Evolutionary conservation across 1,139 yeast genomes (phyloP).

Genomic region (Ogataea hybrid): DNA sequence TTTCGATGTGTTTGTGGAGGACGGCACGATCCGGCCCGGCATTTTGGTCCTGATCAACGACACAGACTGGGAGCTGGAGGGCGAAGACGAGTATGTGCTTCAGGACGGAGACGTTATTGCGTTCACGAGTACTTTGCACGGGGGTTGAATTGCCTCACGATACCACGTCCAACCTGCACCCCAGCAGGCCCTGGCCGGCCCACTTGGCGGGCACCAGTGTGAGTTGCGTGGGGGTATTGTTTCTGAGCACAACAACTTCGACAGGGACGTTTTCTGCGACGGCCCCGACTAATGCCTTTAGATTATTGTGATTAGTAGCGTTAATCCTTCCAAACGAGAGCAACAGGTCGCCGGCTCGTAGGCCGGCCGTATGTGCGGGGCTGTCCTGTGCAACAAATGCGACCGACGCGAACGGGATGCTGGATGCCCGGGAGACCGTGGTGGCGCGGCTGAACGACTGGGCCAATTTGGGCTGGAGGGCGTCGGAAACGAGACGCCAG

Average conservation of each 20-base stretch:
- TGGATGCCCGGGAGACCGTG: not conserved
- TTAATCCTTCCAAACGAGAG: slow-evolving; percentile 42
- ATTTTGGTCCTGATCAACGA: slow-evolving; percentile 89
- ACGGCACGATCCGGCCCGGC: slow-evolving; percentile 83
- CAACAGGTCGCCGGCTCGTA: slow-evolving; percentile 36
- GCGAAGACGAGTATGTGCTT: slow-evolving; percentile 74
- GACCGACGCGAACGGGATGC: slow-evolving; percentile 58
- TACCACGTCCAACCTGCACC: slow-evolving; percentile 47
- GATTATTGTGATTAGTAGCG: slow-evolving; percentile 42
- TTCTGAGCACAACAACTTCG: slow-evolving; percentile 39
- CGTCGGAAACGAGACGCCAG: slow-evolving; percentile 46
- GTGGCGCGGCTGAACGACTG: slow-evolving; percentile 16
- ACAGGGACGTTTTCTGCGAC: slow-evolving; percentile 5
- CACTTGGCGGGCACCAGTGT: slow-evolving; percentile 56
- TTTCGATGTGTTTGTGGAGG: slow-evolving; percentile 74
- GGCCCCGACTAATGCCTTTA: slow-evolving; percentile 35
- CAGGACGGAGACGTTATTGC: slow-evolving; percentile 77
- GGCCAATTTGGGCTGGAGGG: slow-evolving; percentile 46
- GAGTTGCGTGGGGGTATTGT: slow-evolving; percentile 25
- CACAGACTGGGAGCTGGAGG: slow-evolving; percentile 96
- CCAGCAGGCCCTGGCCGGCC: slow-evolving; percentile 73
- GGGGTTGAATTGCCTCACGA: slow-evolving; percentile 46
- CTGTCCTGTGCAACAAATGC: slow-evolving; percentile 45
- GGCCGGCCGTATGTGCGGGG: slow-evolving; percentile 44
- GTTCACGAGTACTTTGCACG: slow-evolving; percentile 92